Evolutionary conservation across 2,329 filamentous ascomycete genomes (phyloP).

Genomic region (Cordyceps cicadae): DNA sequence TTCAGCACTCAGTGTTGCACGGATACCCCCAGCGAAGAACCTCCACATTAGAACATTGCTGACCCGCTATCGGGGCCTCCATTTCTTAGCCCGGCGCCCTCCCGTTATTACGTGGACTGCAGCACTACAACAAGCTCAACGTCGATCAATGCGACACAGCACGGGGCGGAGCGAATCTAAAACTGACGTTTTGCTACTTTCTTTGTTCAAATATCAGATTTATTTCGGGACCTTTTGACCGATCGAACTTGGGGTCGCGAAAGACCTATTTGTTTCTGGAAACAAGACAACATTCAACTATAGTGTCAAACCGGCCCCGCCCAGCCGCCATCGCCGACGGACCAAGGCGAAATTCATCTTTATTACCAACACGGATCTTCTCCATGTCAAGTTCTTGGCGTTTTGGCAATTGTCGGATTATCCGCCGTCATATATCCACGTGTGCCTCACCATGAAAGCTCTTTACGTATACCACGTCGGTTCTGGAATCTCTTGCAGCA

Average conservation of each 20-base stretch:
- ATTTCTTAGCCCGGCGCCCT: background rate
- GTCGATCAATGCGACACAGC: background rate
- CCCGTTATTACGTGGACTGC: background rate
- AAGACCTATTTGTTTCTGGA: background rate
- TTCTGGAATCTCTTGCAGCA: conserved; percentile 49
- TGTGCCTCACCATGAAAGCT: background rate
- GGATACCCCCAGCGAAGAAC: background rate
- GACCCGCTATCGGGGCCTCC: background rate
- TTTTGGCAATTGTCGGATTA: background rate
- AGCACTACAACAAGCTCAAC: background rate
- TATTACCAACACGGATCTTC: background rate
- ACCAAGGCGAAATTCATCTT: background rate
- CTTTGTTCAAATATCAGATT: background rate
- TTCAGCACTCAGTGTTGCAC: background rate
- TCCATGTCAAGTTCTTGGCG: background rate
- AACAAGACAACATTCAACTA: background rate
- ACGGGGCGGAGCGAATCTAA: background rate
- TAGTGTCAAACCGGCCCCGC: background rate
- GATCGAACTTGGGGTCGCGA: background rate
- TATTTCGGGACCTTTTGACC: background rate
- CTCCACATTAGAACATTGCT: background rate
- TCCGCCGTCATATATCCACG: background rate
- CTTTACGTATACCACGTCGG: conserved; percentile 53
- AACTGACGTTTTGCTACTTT: background rate
- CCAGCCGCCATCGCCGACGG: background rate